Evolutionary conservation across 1,139 yeast species (phyloP), one percentile per base, ranked within the genome.

Genomic region (Debaryomycetaceae sp.): DNA sequence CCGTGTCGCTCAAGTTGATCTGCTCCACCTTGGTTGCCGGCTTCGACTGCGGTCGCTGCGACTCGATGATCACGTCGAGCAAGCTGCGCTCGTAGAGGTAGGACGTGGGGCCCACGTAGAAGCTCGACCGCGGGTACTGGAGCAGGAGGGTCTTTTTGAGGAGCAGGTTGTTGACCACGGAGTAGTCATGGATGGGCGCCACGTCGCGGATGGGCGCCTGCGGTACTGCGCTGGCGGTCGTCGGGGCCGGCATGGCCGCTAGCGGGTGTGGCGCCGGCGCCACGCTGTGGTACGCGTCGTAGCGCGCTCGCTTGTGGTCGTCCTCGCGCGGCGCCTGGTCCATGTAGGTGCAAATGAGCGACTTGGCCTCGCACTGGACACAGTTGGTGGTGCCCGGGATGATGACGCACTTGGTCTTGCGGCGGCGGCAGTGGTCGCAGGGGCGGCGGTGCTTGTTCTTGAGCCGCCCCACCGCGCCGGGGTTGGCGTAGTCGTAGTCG

Each of bases 41-140:
- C 36, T 53, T 57, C n/a, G n/a, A n/a, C n/a, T n/a, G n/a, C n/a
- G n/a, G n/a, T n/a, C n/a, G n/a, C 32, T 60, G 65, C 3, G 65
- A 52, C 56, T 78, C 51, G 58, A 62, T 49, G 54, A 81, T 74
- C 30, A 66, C 54, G 37, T 78, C 75, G 15, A 82, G 53, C 14
- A 82, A 58, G 27, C 70, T 64, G 9, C 71, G 60, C 51, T 82
- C 91, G 48, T 74, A 81, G 29, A 78, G 63, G 22, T 60, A 62
- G 1, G 88, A 79, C 0, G 88, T 79, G 1, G 88, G 77, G 0
- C 93, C 93, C 18, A 82, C 76, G 45, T 76, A 81, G 48, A 81
- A 82, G 21, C 86, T 78, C 1, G 89, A 81, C 34, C 91, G 58
- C 2, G 93, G 91, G 43, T 75, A 81, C 45, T 80, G 89, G 26